Percentiles rank a stretch among this genome's conserved stretches.
phyloP scores from a whole-genome alignment of 2,329 filamentous ascomycete genomes.

The Cadophora gregata region DNA sequence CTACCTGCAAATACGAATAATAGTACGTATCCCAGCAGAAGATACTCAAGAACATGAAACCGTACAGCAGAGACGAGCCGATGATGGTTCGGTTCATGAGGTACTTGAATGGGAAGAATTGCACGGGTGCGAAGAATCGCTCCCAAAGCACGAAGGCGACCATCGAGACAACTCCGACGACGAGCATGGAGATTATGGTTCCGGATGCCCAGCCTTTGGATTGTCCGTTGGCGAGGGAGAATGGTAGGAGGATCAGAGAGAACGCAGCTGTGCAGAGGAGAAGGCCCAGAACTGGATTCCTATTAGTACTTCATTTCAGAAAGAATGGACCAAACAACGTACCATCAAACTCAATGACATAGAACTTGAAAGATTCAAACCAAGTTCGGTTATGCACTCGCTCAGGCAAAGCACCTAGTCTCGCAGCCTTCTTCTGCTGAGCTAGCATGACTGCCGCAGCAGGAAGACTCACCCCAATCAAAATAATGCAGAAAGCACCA shows the following conservation, averaged over 20 bases:
- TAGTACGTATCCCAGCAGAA: constrained; percentile 58
- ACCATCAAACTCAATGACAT: constrained; percentile 55
- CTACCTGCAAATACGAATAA: constrained; percentile 58
- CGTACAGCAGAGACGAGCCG: constrained; percentile 50
- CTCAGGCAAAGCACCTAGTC: constrained; percentile 54
- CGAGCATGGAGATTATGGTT: constrained; percentile 58
- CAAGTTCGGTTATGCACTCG: constrained; percentile 51
- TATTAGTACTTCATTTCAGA: neutral
- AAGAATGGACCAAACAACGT: neutral
- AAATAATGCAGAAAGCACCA: constrained; percentile 67
- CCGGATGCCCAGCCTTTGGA: constrained; percentile 52
- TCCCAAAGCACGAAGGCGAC: constrained; percentile 62
- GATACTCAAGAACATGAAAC: constrained; percentile 53
- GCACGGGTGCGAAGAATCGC: constrained; percentile 58
- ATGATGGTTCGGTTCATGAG: constrained; percentile 55
- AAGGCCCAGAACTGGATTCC: constrained; percentile 26
- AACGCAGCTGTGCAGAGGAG: constrained; percentile 32
- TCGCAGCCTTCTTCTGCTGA: constrained; percentile 65
- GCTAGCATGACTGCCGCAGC: constrained; percentile 54
- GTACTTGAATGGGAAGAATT: constrained; percentile 61
- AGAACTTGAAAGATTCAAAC: constrained; percentile 56
- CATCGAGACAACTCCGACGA: constrained; percentile 62
- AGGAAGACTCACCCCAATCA: constrained; percentile 64
- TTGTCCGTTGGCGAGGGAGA: constrained; percentile 32
- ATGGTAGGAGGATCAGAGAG: constrained; percentile 36